phyloP scores from a whole-genome alignment of 257 asterid genomes.

The Gentiana straminea region DNA sequence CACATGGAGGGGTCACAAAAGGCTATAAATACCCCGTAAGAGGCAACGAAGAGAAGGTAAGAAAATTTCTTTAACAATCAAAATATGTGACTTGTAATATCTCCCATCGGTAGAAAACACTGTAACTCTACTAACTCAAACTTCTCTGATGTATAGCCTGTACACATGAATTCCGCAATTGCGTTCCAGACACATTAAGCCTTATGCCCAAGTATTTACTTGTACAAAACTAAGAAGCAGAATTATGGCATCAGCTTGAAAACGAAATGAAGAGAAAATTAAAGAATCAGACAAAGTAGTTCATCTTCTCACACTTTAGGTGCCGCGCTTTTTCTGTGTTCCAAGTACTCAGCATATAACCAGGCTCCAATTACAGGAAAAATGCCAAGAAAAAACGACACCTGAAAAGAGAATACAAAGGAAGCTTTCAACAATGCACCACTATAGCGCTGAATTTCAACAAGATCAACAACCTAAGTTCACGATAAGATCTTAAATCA shows the following conservation, averaged over 20 bases:
- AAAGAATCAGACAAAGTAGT: background rate
- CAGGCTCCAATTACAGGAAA: slow-evolving; percentile 68
- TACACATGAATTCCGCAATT: too few relatives aligned
- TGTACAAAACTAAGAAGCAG: background rate
- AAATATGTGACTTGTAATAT: too few relatives aligned
- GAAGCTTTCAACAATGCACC: background rate
- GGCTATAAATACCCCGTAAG: too few relatives aligned
- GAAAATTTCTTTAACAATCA: too few relatives aligned
- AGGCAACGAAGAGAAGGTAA: too few relatives aligned
- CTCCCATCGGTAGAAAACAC: too few relatives aligned
- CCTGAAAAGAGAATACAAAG: slow-evolving; percentile 23
- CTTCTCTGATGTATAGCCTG: too few relatives aligned
- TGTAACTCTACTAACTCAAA: too few relatives aligned
- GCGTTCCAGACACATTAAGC: background rate
- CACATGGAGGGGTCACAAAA: too few relatives aligned
- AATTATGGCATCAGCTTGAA: background rate
- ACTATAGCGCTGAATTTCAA: background rate
- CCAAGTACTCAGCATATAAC: slow-evolving; percentile 73
- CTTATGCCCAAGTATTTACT: background rate
- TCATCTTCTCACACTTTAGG: slow-evolving; percentile 32
- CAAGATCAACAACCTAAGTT: background rate
- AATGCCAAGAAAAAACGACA: slow-evolving; percentile 67
- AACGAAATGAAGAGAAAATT: background rate
- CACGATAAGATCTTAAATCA: background rate
- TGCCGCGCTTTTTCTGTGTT: slow-evolving; percentile 38